phyloP scores from a whole-genome alignment of 2,329 filamentous ascomycete genomes.

The Trichoderma sp. region DNA sequence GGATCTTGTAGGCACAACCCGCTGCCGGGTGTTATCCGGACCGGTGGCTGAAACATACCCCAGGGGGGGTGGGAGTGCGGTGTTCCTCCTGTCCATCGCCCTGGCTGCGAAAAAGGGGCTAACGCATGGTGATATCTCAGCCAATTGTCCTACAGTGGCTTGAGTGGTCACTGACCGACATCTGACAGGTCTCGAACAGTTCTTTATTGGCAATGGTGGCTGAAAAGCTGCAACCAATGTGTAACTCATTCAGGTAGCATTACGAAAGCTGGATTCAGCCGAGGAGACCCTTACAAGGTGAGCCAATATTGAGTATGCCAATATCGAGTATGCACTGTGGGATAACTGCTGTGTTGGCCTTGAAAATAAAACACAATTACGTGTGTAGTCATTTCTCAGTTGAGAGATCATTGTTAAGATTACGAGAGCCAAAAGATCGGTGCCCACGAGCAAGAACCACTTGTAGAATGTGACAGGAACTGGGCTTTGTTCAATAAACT shows the following conservation, averaged over 20 bases:
- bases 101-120: background rate
- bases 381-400: background rate
- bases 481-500: too few species aligned
- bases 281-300: background rate
- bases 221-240: background rate
- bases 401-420: background rate
- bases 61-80: background rate
- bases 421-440: background rate
- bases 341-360: background rate
- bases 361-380: background rate
- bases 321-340: background rate
- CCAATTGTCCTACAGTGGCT: background rate
- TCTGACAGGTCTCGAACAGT: background rate
- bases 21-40: background rate
- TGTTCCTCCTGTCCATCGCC: background rate
- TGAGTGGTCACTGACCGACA: background rate
- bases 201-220: background rate
- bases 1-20: background rate
- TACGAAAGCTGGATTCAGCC: background rate
- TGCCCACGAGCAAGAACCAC: background rate
- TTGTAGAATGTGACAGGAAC: background rate
- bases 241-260: background rate
- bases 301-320: background rate
- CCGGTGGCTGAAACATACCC: conserved; percentile 3
- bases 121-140: background rate